Conservation (phyloP, 2,329 filamentous ascomycete genomes). For the Ceratocystis huliohia region DNA sequence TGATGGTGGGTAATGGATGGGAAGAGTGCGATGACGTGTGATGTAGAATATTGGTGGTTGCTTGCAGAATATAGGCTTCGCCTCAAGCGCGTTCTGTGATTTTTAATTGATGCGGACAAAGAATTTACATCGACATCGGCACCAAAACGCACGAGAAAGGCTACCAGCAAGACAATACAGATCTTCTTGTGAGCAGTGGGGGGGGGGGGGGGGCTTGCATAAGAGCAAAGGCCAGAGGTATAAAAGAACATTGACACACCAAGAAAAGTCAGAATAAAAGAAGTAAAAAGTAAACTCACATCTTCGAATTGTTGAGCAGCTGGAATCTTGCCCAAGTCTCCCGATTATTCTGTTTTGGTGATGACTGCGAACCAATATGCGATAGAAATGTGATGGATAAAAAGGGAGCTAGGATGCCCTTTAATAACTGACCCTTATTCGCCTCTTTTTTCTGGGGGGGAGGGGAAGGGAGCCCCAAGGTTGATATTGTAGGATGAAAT, state of each 20-base stretch:
- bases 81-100: too few species aligned
- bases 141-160: neutral
- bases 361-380: slow-evolving; percentile 4
- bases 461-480: too few species aligned
- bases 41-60: too few species aligned
- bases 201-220: too few species aligned
- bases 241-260: neutral
- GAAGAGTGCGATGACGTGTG: too few species aligned
- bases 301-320: slow-evolving; percentile 1
- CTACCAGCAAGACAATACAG: too few species aligned
- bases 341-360: neutral
- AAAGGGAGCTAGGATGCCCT: slow-evolving; percentile 5
- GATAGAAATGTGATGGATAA: slow-evolving; percentile 8
- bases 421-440: neutral
- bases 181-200: too few species aligned
- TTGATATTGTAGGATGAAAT: neutral
- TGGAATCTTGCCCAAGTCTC: too few species aligned
- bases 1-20: neutral
- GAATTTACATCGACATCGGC: neutral
- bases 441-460: neutral
- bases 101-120: too few species aligned
- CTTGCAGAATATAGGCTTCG: too few species aligned
- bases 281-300: slow-evolving; percentile 6
- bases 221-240: neutral
- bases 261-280: neutral